Percentiles rank a stretch among this genome's conserved stretches.
Evolutionary conservation across 1,284 basidiomycete species (phyloP).

Genomic region (Ustilago cynodontis): DNA sequence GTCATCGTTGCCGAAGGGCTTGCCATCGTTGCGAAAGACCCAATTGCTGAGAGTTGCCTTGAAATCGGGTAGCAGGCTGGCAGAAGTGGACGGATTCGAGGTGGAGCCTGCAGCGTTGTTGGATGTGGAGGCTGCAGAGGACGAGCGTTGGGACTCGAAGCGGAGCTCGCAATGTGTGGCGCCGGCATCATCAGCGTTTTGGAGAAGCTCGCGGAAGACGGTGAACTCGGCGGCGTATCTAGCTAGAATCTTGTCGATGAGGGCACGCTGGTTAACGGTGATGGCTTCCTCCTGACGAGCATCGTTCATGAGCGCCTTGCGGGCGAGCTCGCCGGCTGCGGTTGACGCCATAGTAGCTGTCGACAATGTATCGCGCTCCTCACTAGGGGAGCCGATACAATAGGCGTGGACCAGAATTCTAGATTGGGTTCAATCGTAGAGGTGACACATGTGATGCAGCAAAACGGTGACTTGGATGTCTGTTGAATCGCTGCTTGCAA

Average conservation of each 20-base stretch:
- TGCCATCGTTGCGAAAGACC: constrained; percentile 86
- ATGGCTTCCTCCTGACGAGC: constrained; percentile 76
- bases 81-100: not conserved
- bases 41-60: constrained; percentile 70
- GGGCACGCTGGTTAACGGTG: constrained; percentile 87
- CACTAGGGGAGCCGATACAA: too few relatives aligned
- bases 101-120: constrained; percentile 5
- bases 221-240: constrained; percentile 86
- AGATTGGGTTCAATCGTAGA: not conserved
- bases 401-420: too few relatives aligned
- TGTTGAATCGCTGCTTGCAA: too few relatives aligned
- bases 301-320: constrained; percentile 58
- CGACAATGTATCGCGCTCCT: not conserved
- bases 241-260: constrained; percentile 77
- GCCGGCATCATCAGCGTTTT: constrained; percentile 95
- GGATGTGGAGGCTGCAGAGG: constrained; percentile 12
- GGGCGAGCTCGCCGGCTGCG: constrained; percentile 41
- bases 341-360: constrained; percentile 25
- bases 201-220: constrained; percentile 89
- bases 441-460: not conserved
- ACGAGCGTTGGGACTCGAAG: constrained; percentile 56
- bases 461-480: too few relatives aligned
- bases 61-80: constrained; percentile 66
- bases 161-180: constrained; percentile 72
- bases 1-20: constrained; percentile 65